Conservation (phyloP, 331 rosid genomes). For the Cucumis variabilis region DNA sequence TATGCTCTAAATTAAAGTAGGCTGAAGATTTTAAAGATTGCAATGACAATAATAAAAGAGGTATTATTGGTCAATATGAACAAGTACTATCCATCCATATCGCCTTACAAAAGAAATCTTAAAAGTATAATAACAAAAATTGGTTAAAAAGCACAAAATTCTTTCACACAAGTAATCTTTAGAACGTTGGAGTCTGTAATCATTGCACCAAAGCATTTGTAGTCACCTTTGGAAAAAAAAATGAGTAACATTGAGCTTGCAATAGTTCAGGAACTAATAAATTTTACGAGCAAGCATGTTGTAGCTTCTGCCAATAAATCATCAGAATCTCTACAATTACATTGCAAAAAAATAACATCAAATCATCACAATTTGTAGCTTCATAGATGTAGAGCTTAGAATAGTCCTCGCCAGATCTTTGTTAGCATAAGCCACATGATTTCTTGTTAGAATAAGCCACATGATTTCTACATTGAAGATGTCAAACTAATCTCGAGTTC, state of each 20-base stretch:
- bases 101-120: constrained; percentile 42
- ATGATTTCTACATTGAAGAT: neutral
- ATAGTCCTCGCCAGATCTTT: constrained; percentile 46
- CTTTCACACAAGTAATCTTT: constrained; percentile 61
- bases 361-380: constrained; percentile 52
- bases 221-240: constrained; percentile 60
- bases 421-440: too few species aligned
- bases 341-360: constrained; percentile 42
- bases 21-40: constrained; percentile 32
- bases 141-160: constrained; percentile 42
- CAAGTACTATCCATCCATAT: constrained; percentile 37
- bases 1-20: constrained; percentile 37
- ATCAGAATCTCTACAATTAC: constrained; percentile 43
- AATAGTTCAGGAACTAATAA: constrained; percentile 54
- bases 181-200: constrained; percentile 57
- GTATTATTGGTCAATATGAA: constrained; percentile 49
- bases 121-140: constrained; percentile 47
- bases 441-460: too few species aligned
- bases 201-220: constrained; percentile 59
- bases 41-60: constrained; percentile 51
- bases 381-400: constrained; percentile 39
- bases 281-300: constrained; percentile 45
- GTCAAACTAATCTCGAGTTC: constrained; percentile 73
- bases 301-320: constrained; percentile 50
- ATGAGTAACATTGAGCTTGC: constrained; percentile 52